phyloP scores from a whole-genome alignment of 1,284 basidiomycete species.

The Boletellus deceptivus region DNA sequence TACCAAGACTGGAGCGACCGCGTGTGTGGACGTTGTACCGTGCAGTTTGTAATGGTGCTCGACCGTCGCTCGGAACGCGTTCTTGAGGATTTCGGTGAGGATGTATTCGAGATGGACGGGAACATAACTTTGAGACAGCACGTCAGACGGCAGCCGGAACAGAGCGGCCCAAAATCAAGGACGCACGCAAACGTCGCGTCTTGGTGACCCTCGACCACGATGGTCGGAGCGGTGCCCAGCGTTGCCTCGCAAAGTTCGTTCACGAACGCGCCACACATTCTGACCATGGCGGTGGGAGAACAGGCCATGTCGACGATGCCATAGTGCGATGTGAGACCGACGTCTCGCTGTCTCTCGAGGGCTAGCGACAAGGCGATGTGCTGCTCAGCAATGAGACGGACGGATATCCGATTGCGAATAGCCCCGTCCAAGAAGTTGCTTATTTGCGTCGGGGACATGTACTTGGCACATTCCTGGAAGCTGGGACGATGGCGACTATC shows the following conservation, averaged over 20 bases:
- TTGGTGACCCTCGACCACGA: slow-evolving; percentile 66
- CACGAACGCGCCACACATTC: slow-evolving; percentile 79
- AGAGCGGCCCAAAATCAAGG: background rate
- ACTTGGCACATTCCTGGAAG: slow-evolving; percentile 83
- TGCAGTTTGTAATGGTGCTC: slow-evolving; percentile 60
- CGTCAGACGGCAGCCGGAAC: slow-evolving; percentile 9
- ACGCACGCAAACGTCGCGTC: slow-evolving; percentile 78
- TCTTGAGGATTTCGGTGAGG: slow-evolving; percentile 84
- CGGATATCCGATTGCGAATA: slow-evolving; percentile 84
- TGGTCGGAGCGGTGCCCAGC: slow-evolving; percentile 66
- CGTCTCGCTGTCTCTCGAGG: slow-evolving; percentile 40
- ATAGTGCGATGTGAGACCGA: slow-evolving; percentile 38
- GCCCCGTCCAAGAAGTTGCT: slow-evolving; percentile 80
- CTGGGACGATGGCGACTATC: slow-evolving; percentile 38
- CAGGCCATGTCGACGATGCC: slow-evolving; percentile 72
- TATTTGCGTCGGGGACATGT: slow-evolving; percentile 78
- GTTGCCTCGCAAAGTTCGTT: slow-evolving; percentile 84
- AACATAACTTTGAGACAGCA: slow-evolving; percentile 58
- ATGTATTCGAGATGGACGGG: slow-evolving; percentile 90
- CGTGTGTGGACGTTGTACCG: slow-evolving; percentile 32
- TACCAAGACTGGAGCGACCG: slow-evolving; percentile 65
- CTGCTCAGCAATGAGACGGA: slow-evolving; percentile 89
- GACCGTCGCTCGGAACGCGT: slow-evolving; percentile 88
- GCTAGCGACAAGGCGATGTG: slow-evolving; percentile 81
- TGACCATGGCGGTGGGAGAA: slow-evolving; percentile 68